Conservation (phyloP, 306 rosid species). For the Lathyrus aphaca region DNA sequence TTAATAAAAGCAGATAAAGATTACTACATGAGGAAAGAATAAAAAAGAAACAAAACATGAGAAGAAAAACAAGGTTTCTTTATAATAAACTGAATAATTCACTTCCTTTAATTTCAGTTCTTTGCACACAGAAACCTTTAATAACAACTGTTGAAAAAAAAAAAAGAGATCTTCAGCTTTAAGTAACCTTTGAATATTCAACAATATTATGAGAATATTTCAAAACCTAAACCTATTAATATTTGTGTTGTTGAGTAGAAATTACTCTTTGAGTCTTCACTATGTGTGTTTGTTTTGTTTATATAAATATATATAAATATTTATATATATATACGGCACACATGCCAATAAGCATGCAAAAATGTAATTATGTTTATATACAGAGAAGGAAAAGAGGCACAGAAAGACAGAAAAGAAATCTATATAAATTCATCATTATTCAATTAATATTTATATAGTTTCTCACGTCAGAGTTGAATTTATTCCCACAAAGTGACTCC, state of each 20-base stretch:
- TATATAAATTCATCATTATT: constrained; percentile 36
- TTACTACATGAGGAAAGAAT: too few relatives aligned
- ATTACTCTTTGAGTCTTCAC: constrained; percentile 28
- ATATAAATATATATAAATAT: background rate
- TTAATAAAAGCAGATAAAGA: too few relatives aligned
- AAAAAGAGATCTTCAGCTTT: constrained; percentile 30
- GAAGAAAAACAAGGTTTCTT: too few relatives aligned
- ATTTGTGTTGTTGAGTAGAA: constrained; percentile 36
- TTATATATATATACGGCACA: constrained; percentile 16
- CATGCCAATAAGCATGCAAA: constrained; percentile 43
- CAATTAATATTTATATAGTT: constrained; percentile 43
- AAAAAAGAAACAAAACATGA: too few relatives aligned
- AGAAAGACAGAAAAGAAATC: constrained; percentile 32
- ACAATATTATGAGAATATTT: background rate
- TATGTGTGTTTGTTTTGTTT: background rate
- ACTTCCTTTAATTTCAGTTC: constrained; percentile 1
- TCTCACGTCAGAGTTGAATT: constrained; percentile 61
- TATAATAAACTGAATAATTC: too few relatives aligned
- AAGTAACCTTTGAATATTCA: constrained; percentile 24
- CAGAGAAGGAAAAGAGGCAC: constrained; percentile 26
- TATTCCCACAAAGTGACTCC: constrained; percentile 59
- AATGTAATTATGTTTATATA: constrained; percentile 41
- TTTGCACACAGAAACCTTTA: background rate
- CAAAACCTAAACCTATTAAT: constrained; percentile 22
- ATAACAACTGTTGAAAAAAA: background rate